A percentile compares a stretch with the other conserved stretches of the same genome.
Conservation (phyloP, 352 stramenopile genomes). For the Phytopythium boreale region DNA sequence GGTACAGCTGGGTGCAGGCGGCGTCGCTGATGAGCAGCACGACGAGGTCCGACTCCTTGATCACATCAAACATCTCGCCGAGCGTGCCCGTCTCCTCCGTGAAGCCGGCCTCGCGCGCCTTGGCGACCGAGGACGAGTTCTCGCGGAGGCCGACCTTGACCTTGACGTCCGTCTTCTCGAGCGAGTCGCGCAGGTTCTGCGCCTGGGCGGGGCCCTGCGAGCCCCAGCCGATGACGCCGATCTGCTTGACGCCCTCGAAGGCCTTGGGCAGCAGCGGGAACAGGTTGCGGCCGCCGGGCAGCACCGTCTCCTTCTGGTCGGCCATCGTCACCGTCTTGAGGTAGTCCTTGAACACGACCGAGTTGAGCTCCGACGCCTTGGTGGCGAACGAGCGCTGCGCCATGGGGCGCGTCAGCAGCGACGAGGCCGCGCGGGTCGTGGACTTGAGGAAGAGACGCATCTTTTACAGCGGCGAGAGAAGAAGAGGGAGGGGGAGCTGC, state of each 20-base stretch:
- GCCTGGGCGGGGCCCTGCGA: conserved; percentile 96
- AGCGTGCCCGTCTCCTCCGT: conserved; percentile 91
- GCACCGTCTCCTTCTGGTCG: conserved; percentile 69
- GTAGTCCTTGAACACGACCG: conserved; percentile 67
- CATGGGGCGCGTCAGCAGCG: conserved; percentile 27
- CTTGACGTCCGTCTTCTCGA: conserved; percentile 90
- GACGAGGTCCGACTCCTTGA: conserved; percentile 96
- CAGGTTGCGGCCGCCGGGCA: conserved; percentile 88
- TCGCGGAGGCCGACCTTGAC: conserved; percentile 87
- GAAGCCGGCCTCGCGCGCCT: conserved; percentile 91
- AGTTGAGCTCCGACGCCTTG: conserved; percentile 60
- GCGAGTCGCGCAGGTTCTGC: conserved; percentile 96
- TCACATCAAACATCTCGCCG: conserved; percentile 96
- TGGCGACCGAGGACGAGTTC: conserved; percentile 76
- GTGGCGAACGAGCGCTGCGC: conserved; percentile 47
- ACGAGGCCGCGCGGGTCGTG: conserved; percentile 35
- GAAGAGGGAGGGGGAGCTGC: conserved; percentile 2
- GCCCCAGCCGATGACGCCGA: conserved; percentile 98
- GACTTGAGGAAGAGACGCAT: conserved; percentile 73
- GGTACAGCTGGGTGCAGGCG: conserved; percentile 94
- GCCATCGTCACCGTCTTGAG: conserved; percentile 79
- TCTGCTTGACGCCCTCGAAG: conserved; percentile 96
- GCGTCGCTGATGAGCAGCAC: conserved; percentile 97
- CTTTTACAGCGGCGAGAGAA: not conserved
- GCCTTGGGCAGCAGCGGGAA: conserved; percentile 95